Conservation (phyloP, 805 yeast species). For the Osmozyma mogii region DNA sequence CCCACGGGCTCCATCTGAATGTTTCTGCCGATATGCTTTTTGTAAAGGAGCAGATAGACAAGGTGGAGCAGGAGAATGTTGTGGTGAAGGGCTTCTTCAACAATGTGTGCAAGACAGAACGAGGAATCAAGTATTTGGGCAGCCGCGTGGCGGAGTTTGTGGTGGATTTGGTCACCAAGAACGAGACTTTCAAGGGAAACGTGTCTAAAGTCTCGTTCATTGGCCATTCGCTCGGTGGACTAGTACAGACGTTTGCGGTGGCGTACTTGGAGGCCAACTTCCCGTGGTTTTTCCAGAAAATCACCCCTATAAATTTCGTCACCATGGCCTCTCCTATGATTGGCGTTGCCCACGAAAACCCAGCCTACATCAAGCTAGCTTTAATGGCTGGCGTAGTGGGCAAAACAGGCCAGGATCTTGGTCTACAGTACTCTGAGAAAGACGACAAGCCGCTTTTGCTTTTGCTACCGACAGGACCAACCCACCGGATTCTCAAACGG, state of each 20-base stretch:
- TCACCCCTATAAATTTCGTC: conserved; percentile 71
- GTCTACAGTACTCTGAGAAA: conserved; percentile 42
- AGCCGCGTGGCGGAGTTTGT: conserved; percentile 70
- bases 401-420: conserved; percentile 84
- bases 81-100: conserved; percentile 78
- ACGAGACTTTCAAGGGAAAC: conserved; percentile 27
- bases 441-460: conserved; percentile 60
- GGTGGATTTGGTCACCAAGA: conserved; percentile 42
- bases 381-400: conserved; percentile 88
- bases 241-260: conserved; percentile 83
- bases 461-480: conserved; percentile 68
- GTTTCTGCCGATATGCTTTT: conserved; percentile 85
- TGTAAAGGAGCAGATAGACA: conserved; percentile 71
- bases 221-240: conserved; percentile 92
- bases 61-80: conserved; percentile 48
- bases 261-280: conserved; percentile 64
- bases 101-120: conserved; percentile 81
- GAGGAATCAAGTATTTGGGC: conserved; percentile 82
- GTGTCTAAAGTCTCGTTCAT: conserved; percentile 72
- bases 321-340: conserved; percentile 82
- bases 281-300: conserved; percentile 60
- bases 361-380: conserved; percentile 75
- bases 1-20: conserved; percentile 92
- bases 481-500: conserved; percentile 50
- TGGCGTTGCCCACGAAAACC: conserved; percentile 85